Evolutionary conservation across 2,329 filamentous ascomycete genomes (phyloP), one percentile per base, ranked within the genome.

Genomic region (Phialophora macrospora): DNA sequence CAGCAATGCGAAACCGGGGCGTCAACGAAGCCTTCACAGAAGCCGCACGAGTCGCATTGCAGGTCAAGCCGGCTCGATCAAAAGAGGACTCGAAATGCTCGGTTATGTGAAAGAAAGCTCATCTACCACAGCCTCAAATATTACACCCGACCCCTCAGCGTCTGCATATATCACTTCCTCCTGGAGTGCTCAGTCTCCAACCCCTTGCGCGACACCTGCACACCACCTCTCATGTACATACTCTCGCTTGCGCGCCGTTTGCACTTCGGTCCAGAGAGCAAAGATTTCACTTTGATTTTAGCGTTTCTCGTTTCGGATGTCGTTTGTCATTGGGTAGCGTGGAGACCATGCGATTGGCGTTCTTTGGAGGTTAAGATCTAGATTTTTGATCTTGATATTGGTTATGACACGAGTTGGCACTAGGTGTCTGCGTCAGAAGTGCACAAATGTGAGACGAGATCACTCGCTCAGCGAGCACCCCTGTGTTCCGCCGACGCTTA

Each of bases 21-120:
- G 96, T 99, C 75, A 97, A 98, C 79, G 95, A 99, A 80, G 95
- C 95, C 51, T 99, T 99, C 75, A 98, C 95, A 48, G 95, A 99
- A 82, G 95, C 95, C 48, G 94, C 95, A 26, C 90, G 96, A 74
- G 95, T 99, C 41, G 95, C 95, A 14, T 83, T 99, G 26, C 78
- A 80, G 44, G 81, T 82, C 38, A 82, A 81, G 69, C 75, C 79
- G 17, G 73, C 75, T 28, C 72, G 70, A 48, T 72, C 74, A 20
- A 77, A 75, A 54, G 71, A 74, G 17, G 75, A 76, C 52, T 70
- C 73, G 20, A 73, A 72, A 65, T 73, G 72, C 55, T 44, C 64
- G 12, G 68, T 73, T 22, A 73, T 73, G 72, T 73, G 63, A 73
- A 22, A 38, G 48, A 38, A 14, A 9, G 1, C 28, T 20, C 28